These are phyloP conservation scores for Bidens hawaiensis DNA, from an alignment of 140 eudicot genomes.

Conservation along the genomic window DNA sequence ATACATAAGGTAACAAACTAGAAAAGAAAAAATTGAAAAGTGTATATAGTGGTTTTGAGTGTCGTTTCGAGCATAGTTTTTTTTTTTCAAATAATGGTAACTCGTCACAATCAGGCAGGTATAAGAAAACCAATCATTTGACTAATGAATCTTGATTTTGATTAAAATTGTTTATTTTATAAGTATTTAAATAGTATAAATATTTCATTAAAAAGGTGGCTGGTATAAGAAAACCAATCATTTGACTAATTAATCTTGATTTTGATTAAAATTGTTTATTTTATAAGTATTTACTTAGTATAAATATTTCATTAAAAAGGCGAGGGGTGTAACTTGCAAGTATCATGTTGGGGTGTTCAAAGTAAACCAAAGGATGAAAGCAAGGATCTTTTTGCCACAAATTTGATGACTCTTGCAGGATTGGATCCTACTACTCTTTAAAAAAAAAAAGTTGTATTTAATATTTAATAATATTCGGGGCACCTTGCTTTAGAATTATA, in stretches of 20 bases:
- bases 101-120: background rate
- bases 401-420: slow-evolving; percentile 33
- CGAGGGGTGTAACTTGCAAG: slow-evolving; percentile 39
- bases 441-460: background rate
- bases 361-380: slow-evolving; percentile 38
- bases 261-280: background rate
- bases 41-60: too few relatives aligned
- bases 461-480: background rate
- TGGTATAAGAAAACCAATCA: slow-evolving; percentile 20
- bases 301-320: slow-evolving; percentile 15
- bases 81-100: too few relatives aligned
- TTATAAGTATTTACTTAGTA: background rate
- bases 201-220: slow-evolving; percentile 24
- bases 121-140: slow-evolving; percentile 26
- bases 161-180: background rate
- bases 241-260: slow-evolving; percentile 12
- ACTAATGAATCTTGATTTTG: slow-evolving; percentile 2
- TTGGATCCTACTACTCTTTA: slow-evolving; percentile 21
- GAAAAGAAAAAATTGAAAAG: too few relatives aligned
- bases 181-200: background rate
- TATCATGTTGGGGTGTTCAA: slow-evolving; percentile 25
- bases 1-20: too few relatives aligned
- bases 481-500: slow-evolving; percentile 12
- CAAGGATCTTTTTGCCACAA: slow-evolving; percentile 32
- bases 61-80: too few relatives aligned